Conservation (phyloP, 352 stramenopile species). For the Blastocystis sp. region DNA sequence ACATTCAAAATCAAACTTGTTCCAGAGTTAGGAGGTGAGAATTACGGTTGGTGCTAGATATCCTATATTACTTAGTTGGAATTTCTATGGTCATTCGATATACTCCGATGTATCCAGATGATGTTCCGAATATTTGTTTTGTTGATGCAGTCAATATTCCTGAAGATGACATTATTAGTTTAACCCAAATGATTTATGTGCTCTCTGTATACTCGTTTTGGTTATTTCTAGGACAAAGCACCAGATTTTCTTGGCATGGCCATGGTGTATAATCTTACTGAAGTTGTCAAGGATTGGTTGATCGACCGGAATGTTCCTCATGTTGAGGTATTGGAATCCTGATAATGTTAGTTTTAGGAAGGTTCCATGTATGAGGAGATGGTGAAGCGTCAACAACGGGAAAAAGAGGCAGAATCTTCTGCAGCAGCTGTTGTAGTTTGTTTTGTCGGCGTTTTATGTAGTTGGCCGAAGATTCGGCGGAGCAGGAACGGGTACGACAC, state of each 20-base stretch:
- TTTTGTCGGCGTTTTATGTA: neutral
- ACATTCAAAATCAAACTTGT: slow-evolving; percentile 39
- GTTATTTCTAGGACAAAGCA: neutral
- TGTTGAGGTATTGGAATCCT: neutral
- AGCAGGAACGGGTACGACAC: neutral
- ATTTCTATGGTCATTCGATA: slow-evolving; percentile 36
- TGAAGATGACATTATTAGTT: slow-evolving; percentile 42
- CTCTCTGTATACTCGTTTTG: neutral
- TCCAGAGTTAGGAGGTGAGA: slow-evolving; percentile 5
- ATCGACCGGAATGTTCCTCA: slow-evolving; percentile 39
- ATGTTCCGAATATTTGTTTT: slow-evolving; percentile 46
- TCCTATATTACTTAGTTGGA: neutral
- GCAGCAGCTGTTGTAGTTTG: neutral
- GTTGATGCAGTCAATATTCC: slow-evolving; percentile 39
- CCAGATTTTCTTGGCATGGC: slow-evolving; percentile 42
- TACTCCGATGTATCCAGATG: slow-evolving; percentile 43
- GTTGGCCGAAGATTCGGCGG: neutral
- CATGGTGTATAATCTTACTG: slow-evolving; percentile 50
- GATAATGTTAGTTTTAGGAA: neutral
- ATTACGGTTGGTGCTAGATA: neutral
- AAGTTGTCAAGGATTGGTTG: slow-evolving; percentile 52
- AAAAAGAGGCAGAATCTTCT: slow-evolving; percentile 2
- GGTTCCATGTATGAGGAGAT: slow-evolving; percentile 57
- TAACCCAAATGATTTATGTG: slow-evolving; percentile 54
- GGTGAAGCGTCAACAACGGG: slow-evolving; percentile 21